These are phyloP conservation scores for Globisporangium emineosum DNA, from an alignment of 352 stramenopile genomes.

Conservation along the genomic window DNA sequence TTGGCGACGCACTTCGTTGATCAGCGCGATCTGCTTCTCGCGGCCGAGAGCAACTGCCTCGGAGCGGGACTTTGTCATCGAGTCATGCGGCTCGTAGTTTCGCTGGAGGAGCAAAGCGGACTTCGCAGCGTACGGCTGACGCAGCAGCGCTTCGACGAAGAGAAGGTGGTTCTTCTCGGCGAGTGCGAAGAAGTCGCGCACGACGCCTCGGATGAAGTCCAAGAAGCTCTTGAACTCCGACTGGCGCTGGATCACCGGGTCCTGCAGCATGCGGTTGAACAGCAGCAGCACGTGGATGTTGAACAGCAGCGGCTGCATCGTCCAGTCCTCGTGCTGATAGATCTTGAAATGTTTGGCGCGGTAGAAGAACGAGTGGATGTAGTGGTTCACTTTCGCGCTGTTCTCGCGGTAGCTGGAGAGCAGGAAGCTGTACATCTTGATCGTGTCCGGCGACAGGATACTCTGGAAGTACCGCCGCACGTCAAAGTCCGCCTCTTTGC, in stretches of 20 bases:
- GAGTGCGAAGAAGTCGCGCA: conserved; percentile 78
- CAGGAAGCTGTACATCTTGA: conserved; percentile 82
- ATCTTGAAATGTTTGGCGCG: conserved; percentile 81
- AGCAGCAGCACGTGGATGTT: conserved; percentile 78
- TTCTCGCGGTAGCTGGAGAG: conserved; percentile 75
- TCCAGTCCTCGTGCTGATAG: conserved; percentile 66
- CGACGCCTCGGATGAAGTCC: conserved; percentile 75
- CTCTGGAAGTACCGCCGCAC: conserved; percentile 78
- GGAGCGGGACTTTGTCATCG: conserved; percentile 55
- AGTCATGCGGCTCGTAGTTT: conserved; percentile 70
- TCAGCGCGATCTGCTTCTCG: conserved; percentile 48
- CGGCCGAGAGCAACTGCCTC: conserved; percentile 61
- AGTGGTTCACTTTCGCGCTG: conserved; percentile 83
- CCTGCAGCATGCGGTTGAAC: conserved; percentile 87
- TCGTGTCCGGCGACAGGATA: conserved; percentile 76
- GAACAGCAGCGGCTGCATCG: conserved; percentile 85
- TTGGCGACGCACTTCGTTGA: conserved; percentile 65
- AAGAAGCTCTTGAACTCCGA: conserved; percentile 65
- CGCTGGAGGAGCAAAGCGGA: conserved; percentile 71
- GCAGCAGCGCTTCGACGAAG: conserved; percentile 73
- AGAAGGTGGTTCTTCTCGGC: conserved; percentile 78
- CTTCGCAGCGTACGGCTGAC: conserved; percentile 65
- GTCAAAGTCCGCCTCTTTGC: conserved; percentile 85
- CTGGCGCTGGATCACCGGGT: conserved; percentile 54
- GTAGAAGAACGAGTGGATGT: conserved; percentile 88